Conservation (phyloP, 2,329 filamentous ascomycete species). For the Juglanconis juglandina region DNA sequence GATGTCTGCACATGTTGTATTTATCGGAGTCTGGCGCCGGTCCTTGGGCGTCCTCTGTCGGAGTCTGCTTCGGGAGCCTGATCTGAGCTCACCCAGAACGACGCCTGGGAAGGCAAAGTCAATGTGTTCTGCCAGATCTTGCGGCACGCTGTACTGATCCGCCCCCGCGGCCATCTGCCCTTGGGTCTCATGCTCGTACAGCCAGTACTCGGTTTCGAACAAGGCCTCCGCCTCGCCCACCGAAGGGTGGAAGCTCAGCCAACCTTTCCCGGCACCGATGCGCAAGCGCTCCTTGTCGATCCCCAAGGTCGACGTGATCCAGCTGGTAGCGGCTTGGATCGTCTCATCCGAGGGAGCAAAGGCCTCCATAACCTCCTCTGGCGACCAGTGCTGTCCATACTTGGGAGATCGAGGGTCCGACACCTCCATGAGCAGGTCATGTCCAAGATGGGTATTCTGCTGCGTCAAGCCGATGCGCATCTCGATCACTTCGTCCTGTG, state of each 20-base stretch:
- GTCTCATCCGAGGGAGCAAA: slow-evolving; percentile 39
- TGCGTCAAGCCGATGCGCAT: slow-evolving; percentile 43
- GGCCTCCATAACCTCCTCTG: slow-evolving; percentile 38
- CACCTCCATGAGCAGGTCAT: slow-evolving; percentile 41
- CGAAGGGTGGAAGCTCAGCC: not conserved
- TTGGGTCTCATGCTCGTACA: not conserved
- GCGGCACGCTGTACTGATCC: slow-evolving; percentile 1
- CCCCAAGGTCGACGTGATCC: not conserved
- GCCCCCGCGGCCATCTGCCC: not conserved
- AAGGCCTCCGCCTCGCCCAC: not conserved
- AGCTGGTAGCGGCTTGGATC: not conserved
- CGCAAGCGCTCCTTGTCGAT: not conserved
- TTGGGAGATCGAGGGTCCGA: slow-evolving; percentile 40
- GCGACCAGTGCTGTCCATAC: slow-evolving; percentile 46
- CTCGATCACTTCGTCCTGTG: not conserved
- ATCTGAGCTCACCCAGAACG: not conserved
- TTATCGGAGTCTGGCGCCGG: not conserved
- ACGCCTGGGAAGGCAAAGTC: slow-evolving; percentile 5
- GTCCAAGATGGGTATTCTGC: slow-evolving; percentile 40
- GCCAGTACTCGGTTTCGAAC: not conserved
- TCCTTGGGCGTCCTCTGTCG: not conserved
- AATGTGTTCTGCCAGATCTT: not conserved
- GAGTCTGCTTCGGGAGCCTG: not conserved
- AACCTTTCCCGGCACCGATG: not conserved
- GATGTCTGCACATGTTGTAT: slow-evolving; percentile 1